Evolutionary conservation across 2,329 filamentous ascomycete genomes (phyloP), one percentile per base, ranked within the genome.

Genomic region (Neurospora sp.): DNA sequence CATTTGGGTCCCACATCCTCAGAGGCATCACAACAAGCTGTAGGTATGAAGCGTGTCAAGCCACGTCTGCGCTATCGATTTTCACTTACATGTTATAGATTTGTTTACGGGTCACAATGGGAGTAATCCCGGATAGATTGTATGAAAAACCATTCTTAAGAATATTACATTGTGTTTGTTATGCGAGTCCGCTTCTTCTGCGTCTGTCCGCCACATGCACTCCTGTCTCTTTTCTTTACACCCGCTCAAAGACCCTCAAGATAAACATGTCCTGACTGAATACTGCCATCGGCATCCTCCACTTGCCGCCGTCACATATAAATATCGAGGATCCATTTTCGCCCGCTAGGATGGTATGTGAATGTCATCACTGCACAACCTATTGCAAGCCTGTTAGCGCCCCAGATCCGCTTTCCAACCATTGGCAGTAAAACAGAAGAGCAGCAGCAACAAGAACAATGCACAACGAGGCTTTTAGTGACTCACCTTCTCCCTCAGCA

Each of bases 401-500:
- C 28, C 28, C 52, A 62, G 15, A 62, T 62, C 52, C 52, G 52
- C 52, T 62, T 62, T 62, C 52, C 52, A 36, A 62, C 52, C 52
- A 36, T 62, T 36, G 52, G n/a, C n/a, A 42, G 62, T 39, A 36
- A 46, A 66, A 43, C 38, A 17, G 62, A 66, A 38, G 15, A 66
- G 23, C 6, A 46, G 66, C 43, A 67, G 28, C 52, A 36, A 62
- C 52, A 36, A 33, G 39, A 13, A 40, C 52, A 36, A 66, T 66
- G 68, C 42, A 28, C 15, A 52, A 28, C 38, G 11, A 43, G 52
- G 67, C 19, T 4, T 66, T 66, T 38, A 71, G 33, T 66, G 67
- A 74, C 78, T 76, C 75, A 97, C 96, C 93, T 98, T 99, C 85
- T 98, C 96, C 81, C 95, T 87, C 81, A 99, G 82, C 77, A 88